These are phyloP conservation scores for Boletus reticuloceps DNA, from an alignment of 768 basidiomycete genomes.

Conservation along the genomic window DNA sequence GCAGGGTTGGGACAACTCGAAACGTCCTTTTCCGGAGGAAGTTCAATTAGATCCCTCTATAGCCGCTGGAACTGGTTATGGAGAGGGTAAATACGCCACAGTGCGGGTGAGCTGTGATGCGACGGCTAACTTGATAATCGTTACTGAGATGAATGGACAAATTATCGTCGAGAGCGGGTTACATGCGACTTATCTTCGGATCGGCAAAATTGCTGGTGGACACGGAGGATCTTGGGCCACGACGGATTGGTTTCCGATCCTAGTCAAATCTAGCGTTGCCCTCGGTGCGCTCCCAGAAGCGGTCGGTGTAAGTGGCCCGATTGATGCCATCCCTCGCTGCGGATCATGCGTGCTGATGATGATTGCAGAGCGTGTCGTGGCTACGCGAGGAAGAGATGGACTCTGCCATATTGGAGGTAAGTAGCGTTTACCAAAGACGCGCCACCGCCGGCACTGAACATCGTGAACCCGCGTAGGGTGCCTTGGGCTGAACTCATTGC, in stretches of 20 bases:
- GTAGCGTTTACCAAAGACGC: slow-evolving; percentile 18
- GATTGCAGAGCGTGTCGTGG: slow-evolving; percentile 39
- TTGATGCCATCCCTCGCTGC: neutral
- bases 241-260: neutral
- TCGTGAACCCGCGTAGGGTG: slow-evolving; percentile 38
- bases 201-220: neutral
- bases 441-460: slow-evolving; percentile 29
- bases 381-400: slow-evolving; percentile 41
- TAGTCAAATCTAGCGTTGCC: neutral
- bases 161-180: no score
- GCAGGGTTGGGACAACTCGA: no score
- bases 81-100: no score
- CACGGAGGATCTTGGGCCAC: neutral
- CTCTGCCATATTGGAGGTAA: slow-evolving; percentile 30
- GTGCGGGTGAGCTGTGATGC: no score
- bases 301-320: slow-evolving; percentile 30
- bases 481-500: slow-evolving; percentile 32
- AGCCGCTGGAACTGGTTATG: no score
- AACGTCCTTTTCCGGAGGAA: no score
- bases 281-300: slow-evolving; percentile 29
- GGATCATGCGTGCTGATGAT: neutral
- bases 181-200: no score
- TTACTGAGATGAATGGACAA: no score
- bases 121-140: no score
- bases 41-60: no score